phyloP scores from a whole-genome alignment of 139 green algal genomes.

The Haematococcus lacustris region DNA sequence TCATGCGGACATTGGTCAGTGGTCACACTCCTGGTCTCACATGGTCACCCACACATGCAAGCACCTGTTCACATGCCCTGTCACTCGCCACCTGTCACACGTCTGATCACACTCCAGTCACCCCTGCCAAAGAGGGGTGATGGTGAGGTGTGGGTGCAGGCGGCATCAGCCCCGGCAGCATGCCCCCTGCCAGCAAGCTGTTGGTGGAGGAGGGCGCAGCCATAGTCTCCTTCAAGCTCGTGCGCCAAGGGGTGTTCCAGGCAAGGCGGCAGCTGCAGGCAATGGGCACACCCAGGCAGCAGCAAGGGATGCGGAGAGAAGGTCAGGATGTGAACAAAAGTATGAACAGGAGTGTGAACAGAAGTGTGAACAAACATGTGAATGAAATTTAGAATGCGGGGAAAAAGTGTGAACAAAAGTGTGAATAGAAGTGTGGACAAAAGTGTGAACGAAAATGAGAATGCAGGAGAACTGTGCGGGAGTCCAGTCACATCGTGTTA shows the following conservation, averaged over 20 bases:
- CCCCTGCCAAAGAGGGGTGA: too few species aligned
- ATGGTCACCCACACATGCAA: background rate
- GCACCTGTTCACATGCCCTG: background rate
- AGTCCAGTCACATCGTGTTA: too few species aligned
- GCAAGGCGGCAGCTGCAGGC: slow-evolving; percentile 14
- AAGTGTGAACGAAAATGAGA: too few species aligned
- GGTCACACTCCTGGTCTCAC: too few species aligned
- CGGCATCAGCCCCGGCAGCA: slow-evolving; percentile 87
- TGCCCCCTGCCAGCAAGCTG: slow-evolving; percentile 79
- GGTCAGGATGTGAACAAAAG: background rate
- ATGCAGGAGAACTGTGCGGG: too few species aligned
- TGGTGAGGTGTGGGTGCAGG: slow-evolving; percentile 71
- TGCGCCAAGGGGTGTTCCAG: slow-evolving; percentile 63
- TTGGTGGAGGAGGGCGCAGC: slow-evolving; percentile 88
- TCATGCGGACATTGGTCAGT: slow-evolving; percentile 58
- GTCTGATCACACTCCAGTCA: background rate
- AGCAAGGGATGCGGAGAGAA: background rate
- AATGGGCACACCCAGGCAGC: background rate
- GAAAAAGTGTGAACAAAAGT: background rate
- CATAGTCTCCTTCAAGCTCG: slow-evolving; percentile 91
- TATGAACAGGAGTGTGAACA: background rate
- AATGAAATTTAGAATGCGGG: background rate
- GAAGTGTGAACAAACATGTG: background rate
- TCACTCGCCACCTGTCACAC: background rate
- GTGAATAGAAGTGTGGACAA: too few species aligned